Evolutionary conservation across 106 monocot species (phyloP).

Genomic region (Dactylorhiza incarnata): DNA sequence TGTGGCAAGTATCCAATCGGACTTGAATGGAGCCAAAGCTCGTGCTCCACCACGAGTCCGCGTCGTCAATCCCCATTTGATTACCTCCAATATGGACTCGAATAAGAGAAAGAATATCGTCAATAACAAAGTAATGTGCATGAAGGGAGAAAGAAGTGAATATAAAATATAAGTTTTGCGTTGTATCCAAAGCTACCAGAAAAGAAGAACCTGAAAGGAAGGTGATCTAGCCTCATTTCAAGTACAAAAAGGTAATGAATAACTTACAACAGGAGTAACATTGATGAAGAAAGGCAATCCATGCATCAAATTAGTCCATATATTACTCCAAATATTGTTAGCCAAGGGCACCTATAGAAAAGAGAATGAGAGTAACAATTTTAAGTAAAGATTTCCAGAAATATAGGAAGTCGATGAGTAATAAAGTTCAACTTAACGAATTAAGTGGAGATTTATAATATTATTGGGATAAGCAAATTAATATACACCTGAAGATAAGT

Average conservation of each 20-base stretch:
- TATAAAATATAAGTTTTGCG: neutral
- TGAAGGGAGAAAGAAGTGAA: neutral
- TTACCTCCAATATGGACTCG: neutral
- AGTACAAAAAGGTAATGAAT: neutral
- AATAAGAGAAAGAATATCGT: neutral
- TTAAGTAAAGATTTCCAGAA: neutral
- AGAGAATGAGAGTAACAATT: neutral
- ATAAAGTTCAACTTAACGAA: neutral
- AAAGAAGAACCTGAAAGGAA: neutral
- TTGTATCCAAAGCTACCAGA: neutral
- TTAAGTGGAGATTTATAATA: neutral
- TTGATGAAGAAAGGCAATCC: constrained; percentile 61
- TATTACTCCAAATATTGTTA: constrained; percentile 41
- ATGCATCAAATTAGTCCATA: constrained; percentile 76
- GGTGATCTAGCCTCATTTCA: neutral
- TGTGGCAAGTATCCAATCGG: too few relatives aligned
- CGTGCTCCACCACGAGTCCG: too few relatives aligned
- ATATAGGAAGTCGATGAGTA: neutral
- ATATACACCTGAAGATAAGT: neutral
- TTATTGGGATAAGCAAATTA: neutral
- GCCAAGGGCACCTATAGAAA: constrained; percentile 11
- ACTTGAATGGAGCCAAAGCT: too few relatives aligned
- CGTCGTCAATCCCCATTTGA: too few relatives aligned
- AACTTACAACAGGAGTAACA: constrained; percentile 42
- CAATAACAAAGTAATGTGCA: neutral